These are phyloP conservation scores for Claviceps quebecensis DNA, from an alignment of 2,329 filamentous ascomycete species.

Conservation along the genomic window DNA sequence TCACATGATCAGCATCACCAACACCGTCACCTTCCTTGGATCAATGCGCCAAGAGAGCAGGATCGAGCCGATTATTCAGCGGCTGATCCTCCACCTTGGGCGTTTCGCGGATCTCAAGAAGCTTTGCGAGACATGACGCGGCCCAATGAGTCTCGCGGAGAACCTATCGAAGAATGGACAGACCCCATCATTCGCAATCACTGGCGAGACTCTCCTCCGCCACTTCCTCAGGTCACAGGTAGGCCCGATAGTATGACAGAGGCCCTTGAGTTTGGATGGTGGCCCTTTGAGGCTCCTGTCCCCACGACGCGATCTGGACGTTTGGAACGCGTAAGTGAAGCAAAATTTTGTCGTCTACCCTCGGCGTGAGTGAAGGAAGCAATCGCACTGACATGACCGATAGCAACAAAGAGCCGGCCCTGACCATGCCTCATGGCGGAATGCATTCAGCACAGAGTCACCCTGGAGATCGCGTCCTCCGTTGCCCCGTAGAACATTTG, in stretches of 20 bases:
- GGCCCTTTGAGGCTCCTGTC: slow-evolving; percentile 10
- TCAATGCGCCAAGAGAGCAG: slow-evolving; percentile 7
- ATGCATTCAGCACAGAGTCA: neutral
- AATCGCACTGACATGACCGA: neutral
- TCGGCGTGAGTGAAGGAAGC: neutral
- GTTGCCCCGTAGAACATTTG: neutral
- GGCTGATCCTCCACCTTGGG: slow-evolving; percentile 1
- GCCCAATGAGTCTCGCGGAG: slow-evolving; percentile 12
- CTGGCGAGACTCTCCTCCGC: slow-evolving; percentile 7
- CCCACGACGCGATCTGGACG: neutral
- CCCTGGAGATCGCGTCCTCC: neutral
- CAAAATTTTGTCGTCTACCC: no score
- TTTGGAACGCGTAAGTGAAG: neutral
- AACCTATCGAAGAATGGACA: slow-evolving; percentile 16
- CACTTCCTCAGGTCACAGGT: neutral
- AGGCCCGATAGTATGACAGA: slow-evolving; percentile 6
- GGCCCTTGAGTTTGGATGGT: slow-evolving; percentile 12
- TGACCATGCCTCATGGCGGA: neutral
- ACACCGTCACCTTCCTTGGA: slow-evolving; percentile 11
- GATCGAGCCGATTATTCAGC: neutral
- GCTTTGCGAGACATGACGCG: slow-evolving; percentile 9
- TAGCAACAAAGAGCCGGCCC: neutral
- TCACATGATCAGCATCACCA: slow-evolving; percentile 8
- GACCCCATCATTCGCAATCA: slow-evolving; percentile 12
- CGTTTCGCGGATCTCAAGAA: slow-evolving; percentile 1